These are phyloP conservation scores for Endotrypanum monterogeii DNA, from an alignment of 208 protist species.

Conservation along the genomic window DNA sequence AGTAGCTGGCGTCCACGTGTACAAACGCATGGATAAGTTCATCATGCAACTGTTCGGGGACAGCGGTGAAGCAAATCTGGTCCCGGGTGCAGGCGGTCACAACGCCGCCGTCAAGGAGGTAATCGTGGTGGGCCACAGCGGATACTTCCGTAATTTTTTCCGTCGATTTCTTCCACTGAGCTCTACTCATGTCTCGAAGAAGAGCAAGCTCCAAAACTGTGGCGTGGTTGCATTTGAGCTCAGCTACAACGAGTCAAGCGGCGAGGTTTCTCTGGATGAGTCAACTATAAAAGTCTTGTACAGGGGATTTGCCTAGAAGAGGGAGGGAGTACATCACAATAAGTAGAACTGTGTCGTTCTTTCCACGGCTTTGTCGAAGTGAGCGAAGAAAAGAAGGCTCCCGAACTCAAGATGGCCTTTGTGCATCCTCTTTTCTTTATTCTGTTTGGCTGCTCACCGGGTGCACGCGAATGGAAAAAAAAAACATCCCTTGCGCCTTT, in stretches of 20 bases:
- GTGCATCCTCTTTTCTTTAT: too few relatives aligned
- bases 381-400: background rate
- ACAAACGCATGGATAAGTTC: slow-evolving; percentile 84
- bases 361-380: background rate
- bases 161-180: slow-evolving; percentile 78
- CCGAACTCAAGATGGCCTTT: too few relatives aligned
- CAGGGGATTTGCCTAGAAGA: slow-evolving; percentile 72
- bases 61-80: slow-evolving; percentile 19
- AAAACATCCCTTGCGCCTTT: too few relatives aligned
- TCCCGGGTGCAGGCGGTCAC: slow-evolving; percentile 15
- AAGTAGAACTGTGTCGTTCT: background rate
- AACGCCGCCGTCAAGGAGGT: slow-evolving; percentile 84
- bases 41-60: slow-evolving; percentile 70
- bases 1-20: slow-evolving; percentile 65
- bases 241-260: slow-evolving; percentile 55
- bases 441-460: too few relatives aligned
- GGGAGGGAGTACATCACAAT: background rate
- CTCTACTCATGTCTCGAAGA: slow-evolving; percentile 69
- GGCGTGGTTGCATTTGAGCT: slow-evolving; percentile 85
- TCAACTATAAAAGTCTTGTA: slow-evolving; percentile 69
- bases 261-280: slow-evolving; percentile 76
- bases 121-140: slow-evolving; percentile 92
- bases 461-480: too few relatives aligned
- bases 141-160: slow-evolving; percentile 91
- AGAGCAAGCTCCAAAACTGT: slow-evolving; percentile 91